Percentiles rank a stretch among this genome's conserved stretches.
Conservation (phyloP, 1,284 basidiomycete species). For the Rhodotorula sp. region DNA sequence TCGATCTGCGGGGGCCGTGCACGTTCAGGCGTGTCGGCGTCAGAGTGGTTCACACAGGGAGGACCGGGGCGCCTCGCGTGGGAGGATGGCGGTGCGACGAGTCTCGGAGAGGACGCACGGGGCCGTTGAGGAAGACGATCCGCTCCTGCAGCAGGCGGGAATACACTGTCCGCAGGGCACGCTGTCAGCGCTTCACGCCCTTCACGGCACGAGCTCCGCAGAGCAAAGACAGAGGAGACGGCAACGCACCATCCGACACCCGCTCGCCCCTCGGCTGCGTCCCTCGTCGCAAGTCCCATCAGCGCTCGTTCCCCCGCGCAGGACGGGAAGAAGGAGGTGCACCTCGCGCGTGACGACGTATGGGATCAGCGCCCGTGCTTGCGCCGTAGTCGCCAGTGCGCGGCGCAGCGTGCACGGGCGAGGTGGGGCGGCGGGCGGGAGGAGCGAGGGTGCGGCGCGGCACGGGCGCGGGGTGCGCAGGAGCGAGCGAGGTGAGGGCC, state of each 20-base stretch:
- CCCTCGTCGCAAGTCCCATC: neutral
- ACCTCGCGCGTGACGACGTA: slow-evolving; percentile 93
- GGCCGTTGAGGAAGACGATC: slow-evolving; percentile 88
- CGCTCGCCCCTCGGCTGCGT: slow-evolving; percentile 82
- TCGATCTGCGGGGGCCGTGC: slow-evolving; percentile 70
- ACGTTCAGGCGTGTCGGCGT: too few relatives aligned
- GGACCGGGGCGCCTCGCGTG: neutral
- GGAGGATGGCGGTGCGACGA: neutral
- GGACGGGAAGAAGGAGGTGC: slow-evolving; percentile 39
- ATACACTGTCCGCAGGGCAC: slow-evolving; percentile 58
- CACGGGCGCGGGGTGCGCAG: neutral
- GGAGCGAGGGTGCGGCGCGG: too few relatives aligned
- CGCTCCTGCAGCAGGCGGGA: slow-evolving; percentile 84
- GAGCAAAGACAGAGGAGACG: too few relatives aligned
- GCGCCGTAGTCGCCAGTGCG: neutral
- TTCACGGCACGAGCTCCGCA: too few relatives aligned
- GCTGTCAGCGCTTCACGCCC: neutral
- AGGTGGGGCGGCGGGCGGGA: neutral
- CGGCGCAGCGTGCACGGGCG: neutral
- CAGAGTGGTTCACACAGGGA: too few relatives aligned
- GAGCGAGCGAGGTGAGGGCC: neutral
- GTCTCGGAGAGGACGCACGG: slow-evolving; percentile 62
- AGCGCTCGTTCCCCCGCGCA: neutral
- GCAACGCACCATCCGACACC: slow-evolving; percentile 66
- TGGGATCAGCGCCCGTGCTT: slow-evolving; percentile 63